Conservation (phyloP, 2,329 filamentous ascomycete genomes). For the Grosmannia penicillata region DNA sequence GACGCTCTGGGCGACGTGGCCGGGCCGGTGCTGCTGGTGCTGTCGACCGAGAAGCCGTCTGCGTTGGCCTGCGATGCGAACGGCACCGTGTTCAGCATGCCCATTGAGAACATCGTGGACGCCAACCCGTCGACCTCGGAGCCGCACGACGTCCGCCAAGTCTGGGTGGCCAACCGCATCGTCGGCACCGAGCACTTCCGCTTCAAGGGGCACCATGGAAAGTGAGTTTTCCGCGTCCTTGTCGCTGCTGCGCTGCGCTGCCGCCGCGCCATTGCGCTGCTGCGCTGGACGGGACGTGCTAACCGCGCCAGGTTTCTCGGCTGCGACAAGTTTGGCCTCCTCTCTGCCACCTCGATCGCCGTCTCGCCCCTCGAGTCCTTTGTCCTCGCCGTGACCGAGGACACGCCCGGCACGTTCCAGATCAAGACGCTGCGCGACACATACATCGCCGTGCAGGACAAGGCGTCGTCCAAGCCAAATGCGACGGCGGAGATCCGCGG, state of each 20-base stretch:
- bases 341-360: slow-evolving; percentile 66
- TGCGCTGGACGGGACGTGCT: too few relatives aligned
- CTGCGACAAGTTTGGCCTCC: slow-evolving; percentile 68
- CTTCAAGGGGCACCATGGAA: slow-evolving; percentile 83
- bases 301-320: slow-evolving; percentile 52
- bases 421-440: slow-evolving; percentile 59
- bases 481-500: slow-evolving; percentile 54
- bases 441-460: slow-evolving; percentile 49
- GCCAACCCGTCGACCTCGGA: slow-evolving; percentile 71
- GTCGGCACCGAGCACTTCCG: slow-evolving; percentile 68
- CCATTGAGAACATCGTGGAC: slow-evolving; percentile 79
- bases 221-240: slow-evolving; percentile 33
- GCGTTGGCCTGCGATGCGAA: slow-evolving; percentile 75
- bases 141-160: slow-evolving; percentile 88
- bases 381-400: slow-evolving; percentile 45
- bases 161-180: slow-evolving; percentile 81
- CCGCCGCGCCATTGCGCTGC: too few relatives aligned
- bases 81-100: slow-evolving; percentile 71
- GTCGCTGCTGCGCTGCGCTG: too few relatives aligned
- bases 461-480: slow-evolving; percentile 30
- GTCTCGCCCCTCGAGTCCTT: slow-evolving; percentile 77
- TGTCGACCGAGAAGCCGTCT: slow-evolving; percentile 58
- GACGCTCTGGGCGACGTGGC: slow-evolving; percentile 59
- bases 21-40: slow-evolving; percentile 69
- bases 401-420: slow-evolving; percentile 57